phyloP scores from a whole-genome alignment of 768 basidiomycete species.

The Naganishia onofrii region DNA sequence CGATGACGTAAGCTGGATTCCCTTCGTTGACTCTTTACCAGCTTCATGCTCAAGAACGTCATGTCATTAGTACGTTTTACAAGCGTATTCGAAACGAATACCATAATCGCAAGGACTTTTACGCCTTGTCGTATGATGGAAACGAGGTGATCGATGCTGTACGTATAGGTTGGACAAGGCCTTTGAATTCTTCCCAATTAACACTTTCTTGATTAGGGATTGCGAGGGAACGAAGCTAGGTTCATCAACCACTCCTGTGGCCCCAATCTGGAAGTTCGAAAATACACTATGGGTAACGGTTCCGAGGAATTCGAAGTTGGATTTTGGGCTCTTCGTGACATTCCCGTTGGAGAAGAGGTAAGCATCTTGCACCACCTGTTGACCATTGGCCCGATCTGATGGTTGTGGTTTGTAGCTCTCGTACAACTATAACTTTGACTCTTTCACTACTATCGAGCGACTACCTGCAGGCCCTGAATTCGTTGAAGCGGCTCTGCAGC shows the following conservation, averaged over 20 bases:
- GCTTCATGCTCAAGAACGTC: not conserved
- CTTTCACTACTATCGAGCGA: slow-evolving; percentile 38
- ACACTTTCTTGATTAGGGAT: slow-evolving; percentile 37
- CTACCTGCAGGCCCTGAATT: slow-evolving; percentile 24
- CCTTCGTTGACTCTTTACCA: slow-evolving; percentile 10
- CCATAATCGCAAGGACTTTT: slow-evolving; percentile 48
- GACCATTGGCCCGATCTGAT: not conserved
- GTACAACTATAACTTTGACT: slow-evolving; percentile 53
- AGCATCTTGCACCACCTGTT: slow-evolving; percentile 7
- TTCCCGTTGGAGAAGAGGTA: slow-evolving; percentile 51
- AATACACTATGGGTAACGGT: slow-evolving; percentile 49
- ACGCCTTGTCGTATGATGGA: slow-evolving; percentile 53
- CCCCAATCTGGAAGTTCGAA: slow-evolving; percentile 53
- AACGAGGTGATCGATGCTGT: slow-evolving; percentile 54
- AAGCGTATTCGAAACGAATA: slow-evolving; percentile 46
- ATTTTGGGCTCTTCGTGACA: slow-evolving; percentile 52
- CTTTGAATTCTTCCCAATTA: not conserved
- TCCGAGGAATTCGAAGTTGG: slow-evolving; percentile 54
- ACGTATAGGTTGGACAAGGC: slow-evolving; percentile 17
- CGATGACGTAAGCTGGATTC: slow-evolving; percentile 41
- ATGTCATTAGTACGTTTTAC: slow-evolving; percentile 41
- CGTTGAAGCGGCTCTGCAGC: slow-evolving; percentile 37
- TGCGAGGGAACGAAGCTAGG: slow-evolving; percentile 53
- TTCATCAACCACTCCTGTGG: slow-evolving; percentile 54
- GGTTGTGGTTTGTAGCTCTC: slow-evolving; percentile 41